These are phyloP conservation scores for Cyberlindnera maritima DNA, from an alignment of 805 yeast species.

Conservation along the genomic window DNA sequence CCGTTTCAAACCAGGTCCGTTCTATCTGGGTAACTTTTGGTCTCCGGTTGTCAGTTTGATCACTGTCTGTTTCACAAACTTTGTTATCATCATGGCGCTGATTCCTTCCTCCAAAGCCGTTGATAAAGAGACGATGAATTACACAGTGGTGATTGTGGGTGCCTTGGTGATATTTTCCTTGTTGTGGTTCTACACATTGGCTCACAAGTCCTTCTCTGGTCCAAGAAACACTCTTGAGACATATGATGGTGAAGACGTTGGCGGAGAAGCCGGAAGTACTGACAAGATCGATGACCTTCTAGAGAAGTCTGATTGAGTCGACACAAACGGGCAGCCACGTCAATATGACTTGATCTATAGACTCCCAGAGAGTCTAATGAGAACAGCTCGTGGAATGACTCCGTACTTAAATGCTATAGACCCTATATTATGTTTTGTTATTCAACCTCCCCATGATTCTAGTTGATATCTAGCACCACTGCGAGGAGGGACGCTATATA, in stretches of 20 bases:
- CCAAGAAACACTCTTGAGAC: slow-evolving; percentile 34
- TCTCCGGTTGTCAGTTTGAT: slow-evolving; percentile 45
- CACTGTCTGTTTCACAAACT: slow-evolving; percentile 48
- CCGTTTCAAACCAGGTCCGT: slow-evolving; percentile 63
- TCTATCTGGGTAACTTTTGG: slow-evolving; percentile 51
- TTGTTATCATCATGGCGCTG: slow-evolving; percentile 55
- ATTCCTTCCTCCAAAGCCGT: slow-evolving; percentile 48
- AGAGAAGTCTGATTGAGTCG: neutral
- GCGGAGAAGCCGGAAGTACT: neutral
- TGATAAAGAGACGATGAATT: slow-evolving; percentile 57
- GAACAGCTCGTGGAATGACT: too few species aligned
- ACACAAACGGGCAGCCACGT: too few species aligned
- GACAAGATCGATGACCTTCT: slow-evolving; percentile 2
- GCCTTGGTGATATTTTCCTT: slow-evolving; percentile 60
- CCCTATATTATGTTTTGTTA: too few species aligned
- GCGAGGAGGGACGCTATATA: too few species aligned
- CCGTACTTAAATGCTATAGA: too few species aligned
- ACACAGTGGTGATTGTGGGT: slow-evolving; percentile 63
- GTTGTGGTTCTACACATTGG: slow-evolving; percentile 49
- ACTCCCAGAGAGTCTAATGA: too few species aligned
- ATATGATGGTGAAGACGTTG: neutral
- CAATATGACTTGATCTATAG: too few species aligned
- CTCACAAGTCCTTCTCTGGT: slow-evolving; percentile 55
- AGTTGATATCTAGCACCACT: too few species aligned
- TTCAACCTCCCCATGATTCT: too few species aligned